These are phyloP conservation scores for Exophiala oligosperma DNA, from an alignment of 2,329 filamentous ascomycete species.

Conservation along the genomic window DNA sequence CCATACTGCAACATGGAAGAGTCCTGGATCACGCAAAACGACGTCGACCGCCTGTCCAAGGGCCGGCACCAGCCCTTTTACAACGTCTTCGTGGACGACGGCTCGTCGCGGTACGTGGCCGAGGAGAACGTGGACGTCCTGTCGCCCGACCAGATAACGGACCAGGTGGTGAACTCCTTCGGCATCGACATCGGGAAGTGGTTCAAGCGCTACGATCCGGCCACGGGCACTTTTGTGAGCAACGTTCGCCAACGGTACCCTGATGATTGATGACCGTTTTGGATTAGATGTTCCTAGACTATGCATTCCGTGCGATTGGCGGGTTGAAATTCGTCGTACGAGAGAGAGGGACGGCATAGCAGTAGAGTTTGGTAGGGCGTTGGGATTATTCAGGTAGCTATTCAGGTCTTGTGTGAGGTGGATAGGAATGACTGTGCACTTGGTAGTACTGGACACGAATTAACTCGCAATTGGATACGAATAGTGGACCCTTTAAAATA, in stretches of 20 bases:
- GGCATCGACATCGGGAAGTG: constrained; percentile 66
- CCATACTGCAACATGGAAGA: constrained; percentile 59
- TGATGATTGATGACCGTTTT: constrained; percentile 61
- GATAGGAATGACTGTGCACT: too few species aligned
- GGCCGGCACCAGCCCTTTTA: constrained; percentile 74
- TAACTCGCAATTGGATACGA: too few species aligned
- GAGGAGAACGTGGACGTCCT: constrained; percentile 78
- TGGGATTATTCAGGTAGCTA: too few species aligned
- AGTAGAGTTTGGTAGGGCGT: too few species aligned
- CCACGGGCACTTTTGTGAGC: constrained; percentile 71
- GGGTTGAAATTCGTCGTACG: too few species aligned
- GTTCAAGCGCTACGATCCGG: constrained; percentile 81
- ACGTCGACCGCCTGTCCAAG: constrained; percentile 59
- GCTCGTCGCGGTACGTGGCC: constrained; percentile 70
- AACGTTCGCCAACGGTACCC: constrained; percentile 83
- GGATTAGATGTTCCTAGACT: too few species aligned
- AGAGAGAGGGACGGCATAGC: too few species aligned
- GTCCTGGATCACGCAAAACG: constrained; percentile 65
- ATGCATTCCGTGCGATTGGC: too few species aligned
- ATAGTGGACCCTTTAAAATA: too few species aligned
- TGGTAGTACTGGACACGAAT: too few species aligned
- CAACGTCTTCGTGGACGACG: constrained; percentile 75
- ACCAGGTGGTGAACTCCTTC: constrained; percentile 37
- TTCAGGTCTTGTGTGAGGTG: too few species aligned
- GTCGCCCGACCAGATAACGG: constrained; percentile 52